Base-by-base conservation (phyloP, 768 basidiomycete species). In the Rhizopogon rudus region DNA sequence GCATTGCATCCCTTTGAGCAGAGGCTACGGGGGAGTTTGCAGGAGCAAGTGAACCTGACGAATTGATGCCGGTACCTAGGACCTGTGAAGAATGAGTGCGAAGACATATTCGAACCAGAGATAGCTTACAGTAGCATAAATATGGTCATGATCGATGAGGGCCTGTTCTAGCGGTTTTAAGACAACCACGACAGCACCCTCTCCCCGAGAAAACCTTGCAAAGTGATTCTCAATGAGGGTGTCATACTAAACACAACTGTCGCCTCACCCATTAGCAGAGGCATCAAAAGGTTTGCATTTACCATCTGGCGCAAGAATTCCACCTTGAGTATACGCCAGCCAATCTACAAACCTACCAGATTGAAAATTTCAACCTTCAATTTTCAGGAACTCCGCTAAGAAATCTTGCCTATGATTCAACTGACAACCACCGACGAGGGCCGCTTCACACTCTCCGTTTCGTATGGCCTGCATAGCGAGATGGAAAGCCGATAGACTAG, bases 271-370 rank as follows among this genome's bases (percentile, higher is more conserved):
- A 58, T 78, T 65, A 3, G 74, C 77, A 6, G 63, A 62, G 12
- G 68, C 68, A 57, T 79, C 77, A 59, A 79, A 78, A 0, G 77
- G 75, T 54, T 75, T 78, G 61, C 68, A 77, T 57, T 68, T 72
- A 22, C 76, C 74, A 59, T 71, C 74, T 12, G 68, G 66, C 6
- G 76, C 67, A 40, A 81, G 63, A 25, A 78, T 57, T 3, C 64
- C 67, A 1, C 67, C 67, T 57, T 74, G 72, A 51, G 67, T 69
- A 59, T 78, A 79, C 7, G 52, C 55, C 17, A 72, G 56, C 65
- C 66, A 75, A 44, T 77, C 73, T 35, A 65, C 42, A 49, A 74
- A 64, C 40, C 73, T 74, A 42, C n/a, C 5, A 13, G 14, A 58
- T 50, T 8, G 3, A 54, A 13, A 1, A 4, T 20, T 35, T 48